These are phyloP conservation scores for Stephania yunnanensis DNA, from an alignment of 164 flowering plant genomes.

Conservation along the genomic window DNA sequence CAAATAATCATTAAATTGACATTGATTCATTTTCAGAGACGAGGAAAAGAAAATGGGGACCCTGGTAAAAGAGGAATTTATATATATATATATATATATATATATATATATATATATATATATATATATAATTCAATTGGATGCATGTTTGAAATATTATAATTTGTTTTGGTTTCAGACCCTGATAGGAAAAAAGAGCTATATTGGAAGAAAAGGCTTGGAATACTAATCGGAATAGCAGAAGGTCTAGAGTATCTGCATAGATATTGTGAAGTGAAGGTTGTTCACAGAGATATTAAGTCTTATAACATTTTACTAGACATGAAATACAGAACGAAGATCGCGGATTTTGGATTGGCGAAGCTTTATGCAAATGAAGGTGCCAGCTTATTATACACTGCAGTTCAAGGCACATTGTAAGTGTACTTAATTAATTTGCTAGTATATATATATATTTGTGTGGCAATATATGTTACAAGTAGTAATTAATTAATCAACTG, in stretches of 20 bases:
- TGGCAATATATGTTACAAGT: no score
- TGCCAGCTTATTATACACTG: conserved; percentile 10
- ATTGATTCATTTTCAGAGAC: no score
- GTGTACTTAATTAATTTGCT: conserved; percentile 15
- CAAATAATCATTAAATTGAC: no score
- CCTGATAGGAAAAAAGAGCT: conserved; percentile 44
- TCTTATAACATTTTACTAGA: conserved; percentile 55
- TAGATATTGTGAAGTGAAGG: conserved; percentile 24
- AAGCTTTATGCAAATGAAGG: conserved; percentile 25
- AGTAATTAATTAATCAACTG: no score
- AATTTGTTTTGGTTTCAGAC: conserved; percentile 23
- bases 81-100: no score
- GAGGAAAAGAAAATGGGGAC: no score
- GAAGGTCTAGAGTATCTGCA: conserved; percentile 63
- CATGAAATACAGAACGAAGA: conserved; percentile 33
- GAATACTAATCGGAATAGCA: conserved; percentile 50
- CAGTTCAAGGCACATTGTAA: conserved; percentile 51
- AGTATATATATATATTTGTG: no score
- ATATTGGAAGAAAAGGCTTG: conserved; percentile 47
- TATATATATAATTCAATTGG: no score
- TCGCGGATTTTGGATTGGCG: conserved; percentile 68
- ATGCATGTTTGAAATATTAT: background rate
- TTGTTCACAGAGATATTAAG: conserved; percentile 54
- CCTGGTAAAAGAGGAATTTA: no score
- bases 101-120: no score